Evolutionary conservation across 306 rosid genomes (phyloP).

Genomic region (Pachyrhizus erosus): DNA sequence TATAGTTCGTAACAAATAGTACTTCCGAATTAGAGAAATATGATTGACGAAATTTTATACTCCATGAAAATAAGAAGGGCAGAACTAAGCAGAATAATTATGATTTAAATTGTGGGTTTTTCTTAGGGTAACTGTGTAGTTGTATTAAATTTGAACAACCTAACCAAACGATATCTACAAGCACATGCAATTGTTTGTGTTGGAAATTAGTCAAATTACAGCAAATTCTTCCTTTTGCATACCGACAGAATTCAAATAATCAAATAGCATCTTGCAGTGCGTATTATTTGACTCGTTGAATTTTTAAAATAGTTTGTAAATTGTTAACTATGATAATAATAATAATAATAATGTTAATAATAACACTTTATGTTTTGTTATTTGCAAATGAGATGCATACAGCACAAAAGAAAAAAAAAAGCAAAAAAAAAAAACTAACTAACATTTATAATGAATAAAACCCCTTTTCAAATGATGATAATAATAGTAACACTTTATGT

Average conservation of each 20-base stretch:
- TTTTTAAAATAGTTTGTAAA: neutral
- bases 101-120: neutral
- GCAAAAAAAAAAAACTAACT: no score
- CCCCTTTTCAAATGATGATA: no score
- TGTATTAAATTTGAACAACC: neutral
- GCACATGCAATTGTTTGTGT: neutral
- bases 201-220: neutral
- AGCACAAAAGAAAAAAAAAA: no score
- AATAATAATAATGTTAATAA: neutral
- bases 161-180: neutral
- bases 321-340: neutral
- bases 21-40: neutral
- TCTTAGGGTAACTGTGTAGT: neutral
- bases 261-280: conserved; percentile 1
- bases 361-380: neutral
- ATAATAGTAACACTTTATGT: neutral
- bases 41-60: neutral
- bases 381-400: conserved; percentile 1
- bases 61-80: neutral
- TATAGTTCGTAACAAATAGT: neutral
- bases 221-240: neutral
- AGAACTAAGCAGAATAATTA: neutral
- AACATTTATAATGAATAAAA: no score
- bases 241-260: neutral
- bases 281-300: neutral